Evolutionary conservation across 306 rosid genomes (phyloP).

Genomic region (Quercus cerris): DNA sequence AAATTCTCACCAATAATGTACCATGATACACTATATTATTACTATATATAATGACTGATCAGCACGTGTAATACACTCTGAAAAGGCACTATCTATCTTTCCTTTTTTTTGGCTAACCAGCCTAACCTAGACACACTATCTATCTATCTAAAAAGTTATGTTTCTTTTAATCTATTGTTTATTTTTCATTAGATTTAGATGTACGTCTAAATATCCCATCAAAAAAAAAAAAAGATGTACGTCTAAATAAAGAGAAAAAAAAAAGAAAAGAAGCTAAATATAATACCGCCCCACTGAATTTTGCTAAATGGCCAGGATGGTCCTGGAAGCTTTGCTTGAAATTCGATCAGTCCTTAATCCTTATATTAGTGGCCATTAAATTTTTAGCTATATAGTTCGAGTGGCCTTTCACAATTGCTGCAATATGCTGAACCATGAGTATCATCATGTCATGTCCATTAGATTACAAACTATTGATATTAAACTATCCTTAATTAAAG

Average conservation of each 20-base stretch:
- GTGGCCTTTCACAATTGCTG: not conserved
- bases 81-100: not conserved
- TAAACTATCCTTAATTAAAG: not conserved
- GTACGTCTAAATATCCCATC: no score
- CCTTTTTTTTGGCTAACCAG: no score
- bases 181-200: no score
- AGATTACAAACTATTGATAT: not conserved
- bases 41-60: not conserved
- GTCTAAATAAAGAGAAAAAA: not conserved
- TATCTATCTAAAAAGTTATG: not conserved
- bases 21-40: not conserved
- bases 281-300: slow-evolving; percentile 46
- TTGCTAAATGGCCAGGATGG: slow-evolving; percentile 27
- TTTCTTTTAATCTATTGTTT: no score
- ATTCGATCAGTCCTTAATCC: not conserved
- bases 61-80: slow-evolving; percentile 30
- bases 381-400: not conserved
- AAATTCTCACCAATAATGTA: slow-evolving; percentile 13
- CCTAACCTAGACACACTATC: no score
- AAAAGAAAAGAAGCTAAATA: no score
- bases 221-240: no score
- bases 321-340: not conserved
- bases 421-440: not conserved
- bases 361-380: slow-evolving; percentile 38
- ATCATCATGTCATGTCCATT: not conserved